phyloP scores from a whole-genome alignment of 805 yeast species.

The Starmerella vitae region DNA sequence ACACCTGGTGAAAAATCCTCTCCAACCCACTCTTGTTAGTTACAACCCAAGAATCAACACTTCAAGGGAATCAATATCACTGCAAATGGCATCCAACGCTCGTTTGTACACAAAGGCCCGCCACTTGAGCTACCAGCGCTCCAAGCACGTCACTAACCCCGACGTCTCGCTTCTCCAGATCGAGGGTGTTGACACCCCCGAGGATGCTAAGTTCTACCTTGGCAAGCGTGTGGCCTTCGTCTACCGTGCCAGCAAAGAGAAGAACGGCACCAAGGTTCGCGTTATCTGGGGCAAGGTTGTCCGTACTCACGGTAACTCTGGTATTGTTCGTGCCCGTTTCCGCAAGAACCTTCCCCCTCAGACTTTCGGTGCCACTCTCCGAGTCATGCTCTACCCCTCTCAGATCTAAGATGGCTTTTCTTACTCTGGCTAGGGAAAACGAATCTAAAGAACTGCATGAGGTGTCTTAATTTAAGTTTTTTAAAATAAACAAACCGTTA shows the following conservation, averaged over 20 bases:
- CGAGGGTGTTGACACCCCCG: slow-evolving; percentile 85
- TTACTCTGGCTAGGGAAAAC: slow-evolving; percentile 1
- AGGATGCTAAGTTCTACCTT: slow-evolving; percentile 97
- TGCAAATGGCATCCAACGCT: slow-evolving; percentile 23
- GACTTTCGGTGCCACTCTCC: slow-evolving; percentile 99
- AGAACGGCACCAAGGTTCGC: slow-evolving; percentile 98
- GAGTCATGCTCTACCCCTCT: slow-evolving; percentile 99
- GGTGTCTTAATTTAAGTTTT: slow-evolving; percentile 14
- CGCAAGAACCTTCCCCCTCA: slow-evolving; percentile 98
- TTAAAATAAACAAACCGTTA: not conserved
- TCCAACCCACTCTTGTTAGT: slow-evolving; percentile 5
- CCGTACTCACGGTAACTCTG: slow-evolving; percentile 98
- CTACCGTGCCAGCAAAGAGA: slow-evolving; percentile 95
- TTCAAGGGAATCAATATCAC: slow-evolving; percentile 9
- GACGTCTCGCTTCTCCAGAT: slow-evolving; percentile 91
- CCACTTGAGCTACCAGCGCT: slow-evolving; percentile 99
- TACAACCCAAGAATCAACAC: slow-evolving; percentile 1
- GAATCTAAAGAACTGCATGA: slow-evolving; percentile 8
- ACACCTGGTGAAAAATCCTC: slow-evolving; percentile 17
- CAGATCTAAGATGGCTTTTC: slow-evolving; percentile 56
- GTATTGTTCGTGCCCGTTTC: slow-evolving; percentile 98
- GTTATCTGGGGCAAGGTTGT: slow-evolving; percentile 99
- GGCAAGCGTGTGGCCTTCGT: slow-evolving; percentile 99
- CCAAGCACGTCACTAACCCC: slow-evolving; percentile 97
- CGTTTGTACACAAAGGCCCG: slow-evolving; percentile 96